These are phyloP conservation scores for Colletotrichum limetticola DNA, from an alignment of 2,329 filamentous ascomycete species.

Conservation along the genomic window DNA sequence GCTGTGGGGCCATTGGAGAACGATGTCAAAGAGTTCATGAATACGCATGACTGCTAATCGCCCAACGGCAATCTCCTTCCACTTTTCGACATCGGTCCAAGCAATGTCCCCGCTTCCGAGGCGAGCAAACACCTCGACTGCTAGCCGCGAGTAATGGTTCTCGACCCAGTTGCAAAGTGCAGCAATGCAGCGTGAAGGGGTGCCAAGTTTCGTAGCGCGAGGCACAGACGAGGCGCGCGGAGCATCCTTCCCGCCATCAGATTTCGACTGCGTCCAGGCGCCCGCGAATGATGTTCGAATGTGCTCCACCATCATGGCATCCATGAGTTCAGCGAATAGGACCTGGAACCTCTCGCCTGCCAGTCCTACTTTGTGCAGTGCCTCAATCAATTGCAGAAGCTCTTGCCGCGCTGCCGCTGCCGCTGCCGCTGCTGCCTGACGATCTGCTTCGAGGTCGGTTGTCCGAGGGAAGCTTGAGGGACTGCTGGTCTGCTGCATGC, in stretches of 20 bases:
- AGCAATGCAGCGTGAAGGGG: constrained; percentile 65
- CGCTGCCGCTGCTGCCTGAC: constrained; percentile 41
- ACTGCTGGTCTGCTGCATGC: constrained; percentile 40
- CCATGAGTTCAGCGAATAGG: constrained; percentile 77
- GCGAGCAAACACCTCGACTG: constrained; percentile 68
- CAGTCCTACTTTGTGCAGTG: constrained; percentile 72
- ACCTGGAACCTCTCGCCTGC: constrained; percentile 77
- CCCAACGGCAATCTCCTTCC: constrained; percentile 76
- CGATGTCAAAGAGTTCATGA: constrained; percentile 81
- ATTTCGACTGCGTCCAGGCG: constrained; percentile 61
- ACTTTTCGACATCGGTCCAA: constrained; percentile 70
- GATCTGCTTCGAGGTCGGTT: constrained; percentile 38
- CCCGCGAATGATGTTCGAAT: constrained; percentile 71
- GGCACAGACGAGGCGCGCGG: constrained; percentile 39
- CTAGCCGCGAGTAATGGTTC: constrained; percentile 72
- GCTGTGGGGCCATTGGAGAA: constrained; percentile 78
- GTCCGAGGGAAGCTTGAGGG: constrained; percentile 27
- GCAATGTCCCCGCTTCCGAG: constrained; percentile 56
- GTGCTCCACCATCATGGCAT: constrained; percentile 72
- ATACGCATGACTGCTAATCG: constrained; percentile 77
- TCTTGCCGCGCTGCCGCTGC: constrained; percentile 56
- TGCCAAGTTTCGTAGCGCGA: constrained; percentile 38
- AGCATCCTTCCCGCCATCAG: constrained; percentile 39
- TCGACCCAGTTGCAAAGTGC: constrained; percentile 75
- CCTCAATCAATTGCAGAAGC: constrained; percentile 66